A percentile compares a stretch with the other conserved stretches of the same genome.
Evolutionary conservation across 2,329 filamentous ascomycete species (phyloP).

Genomic region (Venturia effusa): DNA sequence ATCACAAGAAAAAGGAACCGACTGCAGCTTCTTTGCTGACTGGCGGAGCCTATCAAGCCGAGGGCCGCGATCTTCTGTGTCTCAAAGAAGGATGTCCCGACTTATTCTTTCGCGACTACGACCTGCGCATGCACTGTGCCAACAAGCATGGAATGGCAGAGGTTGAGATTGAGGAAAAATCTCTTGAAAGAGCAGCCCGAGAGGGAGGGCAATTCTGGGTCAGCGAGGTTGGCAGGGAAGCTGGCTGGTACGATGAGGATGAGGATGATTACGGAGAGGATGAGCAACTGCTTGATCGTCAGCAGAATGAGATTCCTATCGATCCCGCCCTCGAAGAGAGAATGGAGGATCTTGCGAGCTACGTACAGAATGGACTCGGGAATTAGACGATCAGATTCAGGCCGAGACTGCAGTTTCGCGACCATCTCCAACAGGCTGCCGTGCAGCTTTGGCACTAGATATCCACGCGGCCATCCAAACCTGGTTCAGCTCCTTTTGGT

Average conservation of each 20-base stretch:
- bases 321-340: not conserved
- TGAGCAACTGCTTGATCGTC: not conserved
- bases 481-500: too few relatives aligned
- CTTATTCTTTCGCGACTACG: conserved; percentile 46
- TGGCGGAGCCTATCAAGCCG: conserved; percentile 4
- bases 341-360: not conserved
- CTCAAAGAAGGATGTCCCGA: conserved; percentile 38
- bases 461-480: not conserved
- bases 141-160: conserved; percentile 31
- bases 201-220: conserved; percentile 36
- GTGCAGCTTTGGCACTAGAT: too few relatives aligned
- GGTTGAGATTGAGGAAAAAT: conserved; percentile 23
- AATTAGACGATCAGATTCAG: not conserved
- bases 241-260: conserved; percentile 11
- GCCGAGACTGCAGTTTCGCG: not conserved
- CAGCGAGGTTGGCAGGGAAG: conserved; percentile 21
- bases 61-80: conserved; percentile 27
- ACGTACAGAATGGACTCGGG: not conserved
- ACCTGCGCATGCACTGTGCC: conserved; percentile 46
- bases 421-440: not conserved
- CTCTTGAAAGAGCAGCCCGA: conserved; percentile 29
- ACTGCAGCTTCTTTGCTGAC: conserved; percentile 5
- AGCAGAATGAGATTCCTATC: not conserved
- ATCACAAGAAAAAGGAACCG: conserved; percentile 13
- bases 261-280: conserved; percentile 9